Conservation (phyloP, 139 green algal genomes). For the Chlamydomonas applanata region DNA sequence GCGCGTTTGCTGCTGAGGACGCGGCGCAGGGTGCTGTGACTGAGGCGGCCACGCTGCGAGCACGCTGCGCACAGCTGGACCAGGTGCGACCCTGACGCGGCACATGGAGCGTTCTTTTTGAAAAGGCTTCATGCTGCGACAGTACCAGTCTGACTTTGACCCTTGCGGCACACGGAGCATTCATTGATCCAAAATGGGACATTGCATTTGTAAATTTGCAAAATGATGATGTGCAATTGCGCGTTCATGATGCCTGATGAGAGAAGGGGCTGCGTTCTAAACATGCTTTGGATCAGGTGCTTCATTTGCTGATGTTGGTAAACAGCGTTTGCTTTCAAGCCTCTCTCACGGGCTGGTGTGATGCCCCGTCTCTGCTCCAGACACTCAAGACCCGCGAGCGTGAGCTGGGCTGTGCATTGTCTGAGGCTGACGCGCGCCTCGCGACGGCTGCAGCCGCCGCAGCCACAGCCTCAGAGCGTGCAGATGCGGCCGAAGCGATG, state of each 20-base stretch:
- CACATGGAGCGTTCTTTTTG: neutral
- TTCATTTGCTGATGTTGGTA: too few species aligned
- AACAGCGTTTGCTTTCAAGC: neutral
- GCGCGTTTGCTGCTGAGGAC: slow-evolving; percentile 26
- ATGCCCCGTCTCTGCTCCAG: too few species aligned
- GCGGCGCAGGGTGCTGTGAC: neutral
- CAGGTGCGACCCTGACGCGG: slow-evolving; percentile 20
- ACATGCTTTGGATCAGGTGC: too few species aligned
- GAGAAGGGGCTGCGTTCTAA: too few species aligned
- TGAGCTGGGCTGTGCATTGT: slow-evolving; percentile 14
- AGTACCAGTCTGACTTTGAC: too few species aligned
- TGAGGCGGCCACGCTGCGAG: neutral
- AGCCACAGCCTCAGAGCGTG: neutral
- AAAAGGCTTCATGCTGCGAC: neutral
- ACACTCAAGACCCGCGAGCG: slow-evolving; percentile 13
- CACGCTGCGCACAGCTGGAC: slow-evolving; percentile 17
- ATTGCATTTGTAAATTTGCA: too few species aligned
- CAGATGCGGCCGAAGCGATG: neutral
- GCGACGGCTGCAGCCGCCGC: neutral
- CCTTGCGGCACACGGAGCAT: too few species aligned
- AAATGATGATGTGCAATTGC: too few species aligned
- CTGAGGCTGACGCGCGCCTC: slow-evolving; percentile 12
- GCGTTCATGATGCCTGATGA: too few species aligned
- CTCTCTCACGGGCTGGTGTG: too few species aligned
- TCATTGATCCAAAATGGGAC: too few species aligned